Percentiles rank a stretch among this genome's conserved stretches.
These are phyloP conservation scores for Sarocladium strictum DNA, from an alignment of 2,329 filamentous ascomycete species.

Conservation along the genomic window DNA sequence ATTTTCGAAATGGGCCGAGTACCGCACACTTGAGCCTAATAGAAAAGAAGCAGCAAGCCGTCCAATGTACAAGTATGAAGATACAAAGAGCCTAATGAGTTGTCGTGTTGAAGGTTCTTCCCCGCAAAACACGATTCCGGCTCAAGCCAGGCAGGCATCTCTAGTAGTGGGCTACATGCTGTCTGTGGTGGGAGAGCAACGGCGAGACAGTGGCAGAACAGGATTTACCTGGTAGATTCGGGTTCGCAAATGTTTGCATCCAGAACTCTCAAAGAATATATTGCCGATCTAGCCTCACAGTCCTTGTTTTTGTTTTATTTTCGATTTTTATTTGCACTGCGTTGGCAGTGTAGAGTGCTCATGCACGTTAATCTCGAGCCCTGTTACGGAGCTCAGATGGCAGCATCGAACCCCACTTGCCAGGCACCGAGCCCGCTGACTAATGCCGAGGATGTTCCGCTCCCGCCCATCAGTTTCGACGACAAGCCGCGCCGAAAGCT, in stretches of 20 bases:
- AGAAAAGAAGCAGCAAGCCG: background rate
- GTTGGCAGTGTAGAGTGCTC: no score
- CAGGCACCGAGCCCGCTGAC: constrained; percentile 5
- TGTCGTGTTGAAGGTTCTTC: background rate
- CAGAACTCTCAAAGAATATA: no score
- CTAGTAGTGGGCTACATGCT: background rate
- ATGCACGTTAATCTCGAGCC: no score
- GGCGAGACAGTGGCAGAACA: background rate
- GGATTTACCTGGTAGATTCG: no score
- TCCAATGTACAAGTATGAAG: background rate
- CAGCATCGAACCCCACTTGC: background rate
- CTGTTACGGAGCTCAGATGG: no score
- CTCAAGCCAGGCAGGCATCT: no score
- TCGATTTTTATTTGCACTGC: no score
- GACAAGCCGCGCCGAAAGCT: constrained; percentile 8
- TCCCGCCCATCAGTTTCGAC: background rate
- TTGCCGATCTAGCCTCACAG: no score
- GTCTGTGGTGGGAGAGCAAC: background rate
- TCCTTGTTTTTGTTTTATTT: no score
- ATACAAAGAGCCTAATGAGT: background rate
- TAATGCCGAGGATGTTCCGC: constrained; percentile 9
- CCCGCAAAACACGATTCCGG: background rate
- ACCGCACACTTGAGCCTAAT: background rate
- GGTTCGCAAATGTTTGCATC: no score
- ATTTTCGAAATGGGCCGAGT: background rate